Conservation (phyloP, 2,329 filamentous ascomycete genomes). For the Colletotrichum aenigma region DNA sequence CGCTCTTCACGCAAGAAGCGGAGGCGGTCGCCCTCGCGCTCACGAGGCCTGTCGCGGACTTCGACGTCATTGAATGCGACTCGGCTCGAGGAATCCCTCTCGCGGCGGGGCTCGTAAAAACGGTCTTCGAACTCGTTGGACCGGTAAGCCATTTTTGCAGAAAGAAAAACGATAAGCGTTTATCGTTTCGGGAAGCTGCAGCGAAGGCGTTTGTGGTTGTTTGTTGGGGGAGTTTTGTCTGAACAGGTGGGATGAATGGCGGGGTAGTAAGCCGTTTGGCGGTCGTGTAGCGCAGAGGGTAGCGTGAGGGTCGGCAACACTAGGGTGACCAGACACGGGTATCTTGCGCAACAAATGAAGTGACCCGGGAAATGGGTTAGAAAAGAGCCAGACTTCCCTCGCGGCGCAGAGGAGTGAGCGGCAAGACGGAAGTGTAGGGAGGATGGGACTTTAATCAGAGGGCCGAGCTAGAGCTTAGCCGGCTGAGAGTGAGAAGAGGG, state of each 20-base stretch:
- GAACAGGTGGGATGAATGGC: slow-evolving; percentile 16
- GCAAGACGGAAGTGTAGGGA: neutral
- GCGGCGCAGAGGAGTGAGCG: neutral
- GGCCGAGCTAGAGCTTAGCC: neutral
- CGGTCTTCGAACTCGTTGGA: slow-evolving; percentile 22
- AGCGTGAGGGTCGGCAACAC: slow-evolving; percentile 7
- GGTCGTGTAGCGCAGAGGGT: slow-evolving; percentile 4
- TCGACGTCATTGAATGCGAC: slow-evolving; percentile 35
- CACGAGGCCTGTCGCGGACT: slow-evolving; percentile 47
- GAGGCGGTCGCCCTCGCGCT: slow-evolving; percentile 40
- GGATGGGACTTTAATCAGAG: slow-evolving; percentile 1
- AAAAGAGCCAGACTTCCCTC: neutral
- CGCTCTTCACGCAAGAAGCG: slow-evolving; percentile 57
- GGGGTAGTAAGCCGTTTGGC: slow-evolving; percentile 14
- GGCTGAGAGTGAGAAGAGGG: slow-evolving; percentile 6
- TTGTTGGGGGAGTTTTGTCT: neutral
- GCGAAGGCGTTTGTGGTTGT: neutral
- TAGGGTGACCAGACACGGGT: neutral
- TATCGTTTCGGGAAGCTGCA: neutral
- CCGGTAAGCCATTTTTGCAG: slow-evolving; percentile 10
- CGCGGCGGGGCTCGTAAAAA: slow-evolving; percentile 30
- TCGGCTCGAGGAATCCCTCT: slow-evolving; percentile 23
- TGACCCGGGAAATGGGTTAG: slow-evolving; percentile 16
- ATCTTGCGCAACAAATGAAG: neutral
- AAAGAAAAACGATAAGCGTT: neutral